Evolutionary conservation across 176 grass and related monocot genomes (phyloP).

Genomic region (Tillandsia leiboldiana): DNA sequence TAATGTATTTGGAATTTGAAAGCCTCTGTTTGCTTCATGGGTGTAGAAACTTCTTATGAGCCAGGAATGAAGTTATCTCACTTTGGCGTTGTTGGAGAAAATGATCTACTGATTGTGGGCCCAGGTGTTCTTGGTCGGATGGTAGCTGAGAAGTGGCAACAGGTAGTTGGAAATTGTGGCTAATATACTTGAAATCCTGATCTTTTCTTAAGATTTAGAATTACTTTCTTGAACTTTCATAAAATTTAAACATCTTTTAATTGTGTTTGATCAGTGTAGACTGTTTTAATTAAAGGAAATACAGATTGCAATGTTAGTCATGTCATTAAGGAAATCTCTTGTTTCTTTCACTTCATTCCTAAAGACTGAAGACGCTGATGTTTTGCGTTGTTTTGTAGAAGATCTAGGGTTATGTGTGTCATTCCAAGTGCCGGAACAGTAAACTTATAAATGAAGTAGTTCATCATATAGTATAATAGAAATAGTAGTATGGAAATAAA

Average conservation of each 20-base stretch:
- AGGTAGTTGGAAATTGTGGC: slow-evolving; percentile 31
- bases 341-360: no score
- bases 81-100: slow-evolving; percentile 28
- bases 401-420: no score
- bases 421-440: no score
- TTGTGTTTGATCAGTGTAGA: background rate
- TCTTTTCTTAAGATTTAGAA: background rate
- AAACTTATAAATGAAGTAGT: no score
- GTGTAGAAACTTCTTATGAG: slow-evolving; percentile 15
- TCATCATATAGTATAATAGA: no score
- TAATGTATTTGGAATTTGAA: background rate
- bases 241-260: background rate
- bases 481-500: no score
- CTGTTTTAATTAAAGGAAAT: no score
- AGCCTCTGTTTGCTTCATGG: background rate
- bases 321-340: no score
- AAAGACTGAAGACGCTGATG: no score
- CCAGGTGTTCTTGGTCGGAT: slow-evolving; percentile 81
- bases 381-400: no score
- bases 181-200: background rate
- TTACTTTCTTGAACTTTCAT: background rate
- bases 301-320: no score
- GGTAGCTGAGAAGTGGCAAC: slow-evolving; percentile 66
- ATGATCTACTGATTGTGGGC: slow-evolving; percentile 78
- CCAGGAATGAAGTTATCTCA: slow-evolving; percentile 14